Conservation (phyloP, 805 yeast genomes). For the Myxozyma melibiosi region DNA sequence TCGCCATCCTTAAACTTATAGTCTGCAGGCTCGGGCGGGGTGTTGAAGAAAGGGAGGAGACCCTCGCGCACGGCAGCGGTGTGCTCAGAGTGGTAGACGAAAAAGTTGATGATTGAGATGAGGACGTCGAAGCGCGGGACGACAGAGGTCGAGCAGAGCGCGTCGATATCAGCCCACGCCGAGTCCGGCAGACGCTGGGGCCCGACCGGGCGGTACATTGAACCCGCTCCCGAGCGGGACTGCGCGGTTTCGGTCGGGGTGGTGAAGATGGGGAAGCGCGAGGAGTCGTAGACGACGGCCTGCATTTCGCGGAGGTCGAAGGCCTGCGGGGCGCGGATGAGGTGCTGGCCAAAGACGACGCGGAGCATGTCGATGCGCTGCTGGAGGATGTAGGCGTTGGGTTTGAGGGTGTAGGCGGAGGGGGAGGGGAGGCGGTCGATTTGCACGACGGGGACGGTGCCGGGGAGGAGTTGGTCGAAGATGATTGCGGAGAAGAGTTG, state of each 20-base stretch:
- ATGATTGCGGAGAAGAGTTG: constrained; percentile 31
- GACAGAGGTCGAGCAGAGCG: constrained; percentile 1
- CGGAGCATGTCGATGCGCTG: constrained; percentile 32
- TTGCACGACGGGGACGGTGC: constrained; percentile 21
- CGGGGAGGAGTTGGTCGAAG: constrained; percentile 31
- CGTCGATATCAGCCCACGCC: constrained; percentile 22
- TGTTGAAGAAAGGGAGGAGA: constrained; percentile 28
- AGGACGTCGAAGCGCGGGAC: constrained; percentile 29
- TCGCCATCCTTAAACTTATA: constrained; percentile 9
- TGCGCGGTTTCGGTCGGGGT: constrained; percentile 2
- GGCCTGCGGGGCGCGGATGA: constrained; percentile 18
- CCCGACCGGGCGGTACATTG: constrained; percentile 3
- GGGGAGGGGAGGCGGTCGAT: constrained; percentile 27
- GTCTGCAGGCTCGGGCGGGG: constrained; percentile 27
- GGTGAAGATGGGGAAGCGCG: constrained; percentile 29
- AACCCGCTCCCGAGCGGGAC: constrained; percentile 10
- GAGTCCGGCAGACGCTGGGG: constrained; percentile 27
- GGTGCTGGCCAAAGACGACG: constrained; percentile 27
- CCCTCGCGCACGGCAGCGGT: constrained; percentile 23
- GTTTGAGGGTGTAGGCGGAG: constrained; percentile 27
- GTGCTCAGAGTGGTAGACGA: constrained; percentile 22
- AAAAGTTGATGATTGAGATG: constrained; percentile 24
- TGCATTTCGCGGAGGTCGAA: constrained; percentile 25
- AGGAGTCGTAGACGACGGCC: constrained; percentile 30
- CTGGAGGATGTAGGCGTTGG: constrained; percentile 21